These are phyloP conservation scores for Fraxinus nigra DNA, from an alignment of 305 asterid species.

Conservation along the genomic window DNA sequence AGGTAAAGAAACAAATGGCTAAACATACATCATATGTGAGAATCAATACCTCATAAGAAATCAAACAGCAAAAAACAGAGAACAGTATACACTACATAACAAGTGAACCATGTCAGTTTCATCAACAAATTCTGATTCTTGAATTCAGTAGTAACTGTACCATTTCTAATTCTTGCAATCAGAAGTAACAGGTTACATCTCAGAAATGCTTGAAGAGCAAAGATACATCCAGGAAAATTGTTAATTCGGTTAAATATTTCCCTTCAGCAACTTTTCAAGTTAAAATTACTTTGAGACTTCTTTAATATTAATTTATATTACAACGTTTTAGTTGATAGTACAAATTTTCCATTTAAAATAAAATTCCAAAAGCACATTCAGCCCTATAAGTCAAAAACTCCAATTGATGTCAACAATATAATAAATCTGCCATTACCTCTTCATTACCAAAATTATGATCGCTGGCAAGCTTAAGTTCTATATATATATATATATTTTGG, in stretches of 20 bases:
- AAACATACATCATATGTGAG: constrained; percentile 6
- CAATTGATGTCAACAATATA: not conserved
- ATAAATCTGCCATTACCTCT: not conserved
- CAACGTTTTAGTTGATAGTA: not conserved
- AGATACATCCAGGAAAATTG: constrained; percentile 6
- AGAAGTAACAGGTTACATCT: constrained; percentile 14
- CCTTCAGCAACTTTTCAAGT: not conserved
- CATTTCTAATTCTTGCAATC: not conserved
- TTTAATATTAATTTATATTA: not conserved
- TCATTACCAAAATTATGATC: not conserved
- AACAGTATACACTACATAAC: not conserved
- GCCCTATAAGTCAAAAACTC: constrained; percentile 1
- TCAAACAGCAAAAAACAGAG: constrained; percentile 9
- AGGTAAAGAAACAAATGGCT: not conserved
- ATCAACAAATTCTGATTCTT: constrained; percentile 11
- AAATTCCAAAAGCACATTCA: not conserved
- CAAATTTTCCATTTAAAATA: not conserved
- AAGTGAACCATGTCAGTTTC: constrained; percentile 1
- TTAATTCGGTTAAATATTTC: not conserved
- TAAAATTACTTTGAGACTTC: not conserved
- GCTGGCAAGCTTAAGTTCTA: not conserved
- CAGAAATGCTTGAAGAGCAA: constrained; percentile 5
- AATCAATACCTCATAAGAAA: constrained; percentile 18
- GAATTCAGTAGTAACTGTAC: constrained; percentile 7
- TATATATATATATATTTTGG: too few relatives aligned